Conservation (phyloP, 31 red algal species). For the Asparagopsis taxiformis region DNA sequence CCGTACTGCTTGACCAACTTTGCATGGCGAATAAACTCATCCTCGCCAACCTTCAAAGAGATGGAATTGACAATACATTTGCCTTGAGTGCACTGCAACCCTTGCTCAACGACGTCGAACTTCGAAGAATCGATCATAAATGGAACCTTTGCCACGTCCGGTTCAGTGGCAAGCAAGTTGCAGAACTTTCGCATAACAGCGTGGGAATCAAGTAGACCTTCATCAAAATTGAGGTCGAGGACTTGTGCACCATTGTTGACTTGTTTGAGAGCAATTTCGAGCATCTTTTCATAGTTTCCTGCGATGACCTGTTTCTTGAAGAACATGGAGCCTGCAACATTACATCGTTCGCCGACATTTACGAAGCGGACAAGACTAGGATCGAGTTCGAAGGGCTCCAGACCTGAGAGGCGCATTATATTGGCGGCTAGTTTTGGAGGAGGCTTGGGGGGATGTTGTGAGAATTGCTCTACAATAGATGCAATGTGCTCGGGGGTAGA, state of each 20-base stretch:
- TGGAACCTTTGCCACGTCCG: conserved; percentile 88
- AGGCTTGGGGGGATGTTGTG: conserved; percentile 31
- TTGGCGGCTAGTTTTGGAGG: conserved; percentile 52
- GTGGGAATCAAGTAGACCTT: conserved; percentile 84
- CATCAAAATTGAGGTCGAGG: conserved; percentile 93
- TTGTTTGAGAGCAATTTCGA: conserved; percentile 89
- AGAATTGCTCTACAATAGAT: conserved; percentile 55
- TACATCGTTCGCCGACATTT: conserved; percentile 92
- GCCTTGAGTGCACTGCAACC: conserved; percentile 77
- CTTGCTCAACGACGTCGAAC: conserved; percentile 83
- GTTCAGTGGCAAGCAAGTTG: conserved; percentile 88
- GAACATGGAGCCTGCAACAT: conserved; percentile 79
- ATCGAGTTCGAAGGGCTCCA: conserved; percentile 84
- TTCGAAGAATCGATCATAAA: conserved; percentile 97
- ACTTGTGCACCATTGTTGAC: conserved; percentile 91
- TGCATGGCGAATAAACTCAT: conserved; percentile 71
- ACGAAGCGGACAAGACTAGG: conserved; percentile 80
- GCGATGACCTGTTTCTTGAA: conserved; percentile 93
- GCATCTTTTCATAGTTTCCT: conserved; percentile 92
- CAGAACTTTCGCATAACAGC: conserved; percentile 86
- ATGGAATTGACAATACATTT: conserved; percentile 94
- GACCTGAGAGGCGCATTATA: conserved; percentile 70
- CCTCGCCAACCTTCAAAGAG: conserved; percentile 76
- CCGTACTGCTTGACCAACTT: conserved; percentile 77
- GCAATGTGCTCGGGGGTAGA: conserved; percentile 80